Evolutionary conservation across 2,329 filamentous ascomycete genomes (phyloP), one percentile per base, ranked within the genome.

Genomic region (Diatrype stigma): DNA sequence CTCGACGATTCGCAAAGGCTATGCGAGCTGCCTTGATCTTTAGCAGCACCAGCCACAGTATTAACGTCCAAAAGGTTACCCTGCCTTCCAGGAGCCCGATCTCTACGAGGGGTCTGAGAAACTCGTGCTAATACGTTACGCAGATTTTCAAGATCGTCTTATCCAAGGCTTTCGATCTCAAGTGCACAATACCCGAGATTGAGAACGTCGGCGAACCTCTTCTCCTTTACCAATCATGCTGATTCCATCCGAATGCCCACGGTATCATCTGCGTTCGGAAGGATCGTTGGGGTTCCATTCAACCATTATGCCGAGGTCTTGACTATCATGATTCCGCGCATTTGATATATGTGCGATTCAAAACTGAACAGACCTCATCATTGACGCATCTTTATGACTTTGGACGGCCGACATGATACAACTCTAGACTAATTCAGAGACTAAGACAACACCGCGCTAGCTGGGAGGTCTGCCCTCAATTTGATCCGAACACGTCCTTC

Each of bases 71-170:
- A 74, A 99, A 84, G 87, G 93, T 96, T 67, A 45, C 70, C 54
- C 22, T 32, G 21, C 17, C 22, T 5, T n/a, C 16, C 35, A 7
- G 8, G 2, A 11, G 23, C 8, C 10, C 16, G 30, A 10, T 32
- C 30, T 19, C 14, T 22, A 16, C n/a, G n/a, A n/a, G n/a, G n/a
- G 23, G 10, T 40, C 37, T 46, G 11, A 30, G 8, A 17, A 38
- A 32, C 2, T 28, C 46, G 40, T 49, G 52, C 55, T 49, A 37
- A 58, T 47, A 46, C 34, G 52, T 12, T 1, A 19, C 7, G 2
- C 63, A 97, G 93, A 99, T 99, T 67, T 99, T 99, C 83, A 99
- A 99, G 73, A 99, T 99, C 63, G 94, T 99, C 51, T 81, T 99
- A 22, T 96, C 93, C 57, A 99, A 99, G 74, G 94, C 94, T 2